Evolutionary conservation across 2,329 filamentous ascomycete genomes (phyloP).

Genomic region (Pestalotiopsis sp.): DNA sequence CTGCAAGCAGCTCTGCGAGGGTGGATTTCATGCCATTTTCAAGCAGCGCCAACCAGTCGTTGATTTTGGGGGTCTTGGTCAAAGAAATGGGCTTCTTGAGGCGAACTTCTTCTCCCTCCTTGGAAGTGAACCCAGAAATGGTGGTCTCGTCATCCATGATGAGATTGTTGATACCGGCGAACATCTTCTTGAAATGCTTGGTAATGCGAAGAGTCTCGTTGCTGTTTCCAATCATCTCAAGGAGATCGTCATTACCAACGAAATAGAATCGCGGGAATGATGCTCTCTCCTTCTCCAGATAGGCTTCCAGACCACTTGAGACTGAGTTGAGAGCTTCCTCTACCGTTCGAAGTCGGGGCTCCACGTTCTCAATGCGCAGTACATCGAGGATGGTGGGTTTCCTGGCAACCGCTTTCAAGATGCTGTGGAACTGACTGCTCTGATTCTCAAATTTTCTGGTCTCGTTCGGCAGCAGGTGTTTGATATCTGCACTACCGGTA

Average conservation of each 20-base stretch:
- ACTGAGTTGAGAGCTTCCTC: constrained; percentile 99
- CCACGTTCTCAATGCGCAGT: constrained; percentile 91
- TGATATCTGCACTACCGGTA: constrained; percentile 98
- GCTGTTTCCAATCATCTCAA: constrained; percentile 99
- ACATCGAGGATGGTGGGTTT: constrained; percentile 95
- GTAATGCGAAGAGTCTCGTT: constrained; percentile 95
- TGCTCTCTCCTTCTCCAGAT: constrained; percentile 94
- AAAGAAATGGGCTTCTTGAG: constrained; percentile 92
- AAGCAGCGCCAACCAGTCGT: constrained; percentile 95
- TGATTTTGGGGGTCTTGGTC: constrained; percentile 93
- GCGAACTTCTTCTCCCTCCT: constrained; percentile 87
- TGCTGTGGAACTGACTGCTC: constrained; percentile 97
- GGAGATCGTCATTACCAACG: constrained; percentile 94
- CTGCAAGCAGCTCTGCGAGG: constrained; percentile 84
- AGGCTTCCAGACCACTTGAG: constrained; percentile 97
- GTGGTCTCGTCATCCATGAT: constrained; percentile 88
- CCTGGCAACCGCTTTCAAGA: constrained; percentile 99
- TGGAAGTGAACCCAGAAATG: constrained; percentile 92
- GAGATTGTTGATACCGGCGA: constrained; percentile 90
- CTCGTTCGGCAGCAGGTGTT: constrained; percentile 94
- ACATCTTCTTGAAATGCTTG: constrained; percentile 99
- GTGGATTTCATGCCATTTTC: constrained; percentile 94
- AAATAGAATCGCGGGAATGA: constrained; percentile 99
- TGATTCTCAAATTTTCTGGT: constrained; percentile 98
- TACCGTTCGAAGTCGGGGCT: constrained; percentile 92